Evolutionary conservation across 129 eudicot genomes (phyloP).

Genomic region (Scalesia atractyloides): DNA sequence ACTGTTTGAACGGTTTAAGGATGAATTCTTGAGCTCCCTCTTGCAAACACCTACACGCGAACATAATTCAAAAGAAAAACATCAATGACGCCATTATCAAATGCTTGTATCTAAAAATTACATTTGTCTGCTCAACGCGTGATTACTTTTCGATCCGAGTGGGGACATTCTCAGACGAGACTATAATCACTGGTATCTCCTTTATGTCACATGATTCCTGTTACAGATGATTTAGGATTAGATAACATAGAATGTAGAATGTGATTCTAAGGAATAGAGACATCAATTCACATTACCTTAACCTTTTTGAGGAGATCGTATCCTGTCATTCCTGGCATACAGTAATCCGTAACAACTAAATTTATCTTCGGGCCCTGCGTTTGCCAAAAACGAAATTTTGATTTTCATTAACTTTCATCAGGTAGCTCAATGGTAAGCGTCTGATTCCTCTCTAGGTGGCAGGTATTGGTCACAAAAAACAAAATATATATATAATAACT

Average conservation of each 20-base stretch:
- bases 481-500: neutral
- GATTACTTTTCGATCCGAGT: slow-evolving; percentile 65
- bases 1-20: slow-evolving; percentile 69
- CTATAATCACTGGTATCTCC: slow-evolving; percentile 77
- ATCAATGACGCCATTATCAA: neutral
- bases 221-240: neutral
- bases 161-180: slow-evolving; percentile 82
- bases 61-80: slow-evolving; percentile 16
- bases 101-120: neutral
- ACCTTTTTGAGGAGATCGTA: slow-evolving; percentile 76
- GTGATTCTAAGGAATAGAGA: slow-evolving; percentile 10
- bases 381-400: slow-evolving; percentile 6
- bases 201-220: slow-evolving; percentile 71
- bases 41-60: slow-evolving; percentile 64
- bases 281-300: slow-evolving; percentile 43
- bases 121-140: neutral
- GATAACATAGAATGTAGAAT: neutral
- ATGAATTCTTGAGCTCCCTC: slow-evolving; percentile 82
- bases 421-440: neutral
- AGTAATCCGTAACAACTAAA: slow-evolving; percentile 73
- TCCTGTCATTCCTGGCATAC: slow-evolving; percentile 92
- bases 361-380: slow-evolving; percentile 54
- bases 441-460: neutral
- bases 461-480: neutral
- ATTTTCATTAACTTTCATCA: neutral